Evolutionary conservation across 208 protist genomes (phyloP).

Genomic region (Acanthamoeba triangularis): DNA sequence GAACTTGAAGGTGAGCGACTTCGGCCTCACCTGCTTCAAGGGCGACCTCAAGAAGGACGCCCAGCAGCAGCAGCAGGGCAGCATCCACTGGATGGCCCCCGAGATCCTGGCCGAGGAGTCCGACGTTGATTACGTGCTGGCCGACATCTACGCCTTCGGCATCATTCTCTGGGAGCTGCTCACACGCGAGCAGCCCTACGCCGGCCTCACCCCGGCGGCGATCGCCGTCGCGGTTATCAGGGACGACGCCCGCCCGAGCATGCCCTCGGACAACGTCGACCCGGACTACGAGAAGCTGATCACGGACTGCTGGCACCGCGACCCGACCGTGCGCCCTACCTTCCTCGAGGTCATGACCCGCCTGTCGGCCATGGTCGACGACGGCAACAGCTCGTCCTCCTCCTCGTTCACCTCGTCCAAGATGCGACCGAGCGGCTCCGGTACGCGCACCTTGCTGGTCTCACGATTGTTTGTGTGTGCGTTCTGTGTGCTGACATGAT

Average conservation of each 20-base stretch:
- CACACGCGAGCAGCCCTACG: constrained; percentile 30
- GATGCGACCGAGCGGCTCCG: not conserved
- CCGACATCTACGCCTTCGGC: constrained; percentile 46
- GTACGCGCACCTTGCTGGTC: not conserved
- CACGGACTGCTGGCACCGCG: constrained; percentile 36
- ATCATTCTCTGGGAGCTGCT: constrained; percentile 73
- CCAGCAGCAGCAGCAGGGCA: not conserved
- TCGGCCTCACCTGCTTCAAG: constrained; percentile 22
- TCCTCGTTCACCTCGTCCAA: not conserved
- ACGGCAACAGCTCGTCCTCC: not conserved
- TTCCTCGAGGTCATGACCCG: constrained; percentile 72
- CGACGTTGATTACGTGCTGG: not conserved
- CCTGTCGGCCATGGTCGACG: constrained; percentile 2
- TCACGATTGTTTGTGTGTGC: not conserved
- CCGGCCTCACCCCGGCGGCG: not conserved
- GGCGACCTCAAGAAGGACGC: not conserved
- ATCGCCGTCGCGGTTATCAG: constrained; percentile 44
- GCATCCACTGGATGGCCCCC: constrained; percentile 30
- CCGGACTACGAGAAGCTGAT: constrained; percentile 16
- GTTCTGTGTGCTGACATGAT: no score
- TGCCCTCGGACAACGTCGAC: not conserved
- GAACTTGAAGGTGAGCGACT: constrained; percentile 79
- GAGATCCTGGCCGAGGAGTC: constrained; percentile 5
- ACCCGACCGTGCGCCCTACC: constrained; percentile 62
- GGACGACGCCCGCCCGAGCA: constrained; percentile 9